Evolutionary conservation across 2,329 filamentous ascomycete genomes (phyloP), one percentile per base, ranked within the genome.

Genomic region (Elsinoe batatas): DNA sequence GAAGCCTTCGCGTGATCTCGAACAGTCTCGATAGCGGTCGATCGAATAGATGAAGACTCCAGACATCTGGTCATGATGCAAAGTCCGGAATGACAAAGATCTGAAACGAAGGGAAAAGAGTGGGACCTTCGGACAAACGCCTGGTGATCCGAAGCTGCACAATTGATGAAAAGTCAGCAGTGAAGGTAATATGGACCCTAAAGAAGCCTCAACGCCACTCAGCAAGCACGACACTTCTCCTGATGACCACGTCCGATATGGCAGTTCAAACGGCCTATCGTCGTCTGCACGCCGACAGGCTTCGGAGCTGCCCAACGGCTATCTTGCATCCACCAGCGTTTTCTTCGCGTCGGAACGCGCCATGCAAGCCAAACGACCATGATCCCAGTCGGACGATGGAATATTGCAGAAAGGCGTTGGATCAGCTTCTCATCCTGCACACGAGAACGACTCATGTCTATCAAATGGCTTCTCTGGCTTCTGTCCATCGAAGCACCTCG

Each of bases 281-380:
- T 18, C 20, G n/a, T 8, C 15, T 15, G 6, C 17, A 15, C 18
- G 37, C 47, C 5, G 17, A 26, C 13, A 33, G 44, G 26, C 44
- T 36, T 49, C 44, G 26, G 26, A 49, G 44, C 44, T 22, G 47
- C 15, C 32, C 32, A 51, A 51, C 47, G 47, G 47, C 47, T 51
- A 51, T 51, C 47, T 26, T 37, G 47, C 47, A 49, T 49, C 11
- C 5, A 6, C 12, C 13, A n/a, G 22, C 43, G 22, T 32, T 47
- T 38, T 32, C 20, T n/a, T 32, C 47, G 47, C 47, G 47, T 51
- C 47, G 47, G 47, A 35, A 26, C 17, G 26, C 26, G 47, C 47
- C 30, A 51, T 51, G 33, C 47, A 38, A 38, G 47, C 33, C 47
- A 38, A 30, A 38, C 47, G 32, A 51, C 13, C 17, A 37, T 5